A percentile compares a stretch with the other conserved stretches of the same genome.
Evolutionary conservation across 2,329 filamentous ascomycete species (phyloP).

Genomic region (Fusarium nodosum): DNA sequence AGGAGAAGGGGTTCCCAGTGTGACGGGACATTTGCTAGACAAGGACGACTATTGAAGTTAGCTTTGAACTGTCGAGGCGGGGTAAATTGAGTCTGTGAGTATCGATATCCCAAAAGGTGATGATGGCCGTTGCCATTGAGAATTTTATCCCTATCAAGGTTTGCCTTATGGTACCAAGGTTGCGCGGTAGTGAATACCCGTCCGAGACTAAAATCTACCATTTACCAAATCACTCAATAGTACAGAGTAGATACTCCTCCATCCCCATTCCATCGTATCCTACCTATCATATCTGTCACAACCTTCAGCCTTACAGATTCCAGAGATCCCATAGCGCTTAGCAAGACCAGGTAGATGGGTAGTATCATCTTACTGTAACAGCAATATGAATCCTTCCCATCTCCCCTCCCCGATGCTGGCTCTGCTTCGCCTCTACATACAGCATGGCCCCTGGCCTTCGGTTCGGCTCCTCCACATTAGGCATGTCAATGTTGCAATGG

Average conservation of each 20-base stretch:
- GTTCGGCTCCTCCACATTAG: constrained; percentile 29
- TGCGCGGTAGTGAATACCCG: neutral
- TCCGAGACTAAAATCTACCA: neutral
- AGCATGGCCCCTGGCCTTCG: constrained; percentile 14
- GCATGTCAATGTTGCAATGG: constrained; percentile 26
- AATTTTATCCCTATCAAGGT: neutral
- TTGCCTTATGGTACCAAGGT: neutral
- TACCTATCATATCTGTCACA: neutral
- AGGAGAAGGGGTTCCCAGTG: constrained; percentile 17
- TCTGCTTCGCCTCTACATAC: neutral
- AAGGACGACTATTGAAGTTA: neutral
- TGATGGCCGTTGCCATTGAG: neutral
- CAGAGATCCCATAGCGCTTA: constrained; percentile 6
- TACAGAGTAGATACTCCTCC: neutral
- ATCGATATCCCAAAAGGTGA: neutral
- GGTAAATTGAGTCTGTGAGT: constrained; percentile 13
- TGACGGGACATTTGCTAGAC: constrained; percentile 22
- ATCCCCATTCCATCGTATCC: neutral
- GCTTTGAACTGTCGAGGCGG: constrained; percentile 20
- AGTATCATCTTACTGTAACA: constrained; percentile 3
- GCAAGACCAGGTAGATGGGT: constrained; percentile 9
- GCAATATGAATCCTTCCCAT: constrained; percentile 8
- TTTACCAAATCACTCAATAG: neutral
- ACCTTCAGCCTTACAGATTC: constrained; percentile 7
- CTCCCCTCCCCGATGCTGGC: neutral